Evolutionary conservation across 805 yeast genomes (phyloP).

Genomic region (Ogataea neopini): DNA sequence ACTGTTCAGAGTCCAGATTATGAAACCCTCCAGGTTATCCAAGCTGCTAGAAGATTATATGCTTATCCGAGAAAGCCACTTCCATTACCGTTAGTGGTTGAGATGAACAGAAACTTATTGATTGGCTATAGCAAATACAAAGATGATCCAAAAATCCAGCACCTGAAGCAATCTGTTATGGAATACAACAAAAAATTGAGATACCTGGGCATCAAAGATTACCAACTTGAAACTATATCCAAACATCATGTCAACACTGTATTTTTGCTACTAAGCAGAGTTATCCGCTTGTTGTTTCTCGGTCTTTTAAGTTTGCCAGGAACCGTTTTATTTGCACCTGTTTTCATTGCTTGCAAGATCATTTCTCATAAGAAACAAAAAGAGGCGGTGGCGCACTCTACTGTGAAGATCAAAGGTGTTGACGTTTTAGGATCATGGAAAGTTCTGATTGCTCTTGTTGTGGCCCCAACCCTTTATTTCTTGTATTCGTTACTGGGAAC

Average conservation of each 20-base stretch:
- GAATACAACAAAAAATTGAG: constrained; percentile 66
- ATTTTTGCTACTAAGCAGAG: constrained; percentile 56
- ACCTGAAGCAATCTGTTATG: constrained; percentile 62
- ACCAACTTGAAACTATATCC: constrained; percentile 62
- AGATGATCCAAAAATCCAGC: constrained; percentile 67
- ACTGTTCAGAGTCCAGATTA: constrained; percentile 85
- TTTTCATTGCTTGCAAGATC: constrained; percentile 70
- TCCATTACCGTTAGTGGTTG: constrained; percentile 84
- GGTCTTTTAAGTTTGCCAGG: constrained; percentile 80
- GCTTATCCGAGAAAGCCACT: constrained; percentile 65
- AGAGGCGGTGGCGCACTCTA: constrained; percentile 78
- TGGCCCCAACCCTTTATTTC: constrained; percentile 82
- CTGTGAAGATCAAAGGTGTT: constrained; percentile 85
- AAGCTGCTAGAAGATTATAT: constrained; percentile 89
- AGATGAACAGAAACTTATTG: constrained; percentile 84
- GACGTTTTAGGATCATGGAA: constrained; percentile 98
- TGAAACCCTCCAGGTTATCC: constrained; percentile 86
- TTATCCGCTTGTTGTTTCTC: constrained; percentile 54
- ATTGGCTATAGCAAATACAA: constrained; percentile 76
- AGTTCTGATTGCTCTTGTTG: constrained; percentile 79
- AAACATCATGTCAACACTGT: constrained; percentile 51
- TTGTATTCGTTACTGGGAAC: constrained; percentile 69
- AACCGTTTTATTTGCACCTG: constrained; percentile 81
- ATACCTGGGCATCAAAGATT: constrained; percentile 66
- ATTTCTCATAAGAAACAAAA: constrained; percentile 73